Conservation (phyloP, 1,139 yeast genomes). For the Hemisphaericaspora xylanilytica region DNA sequence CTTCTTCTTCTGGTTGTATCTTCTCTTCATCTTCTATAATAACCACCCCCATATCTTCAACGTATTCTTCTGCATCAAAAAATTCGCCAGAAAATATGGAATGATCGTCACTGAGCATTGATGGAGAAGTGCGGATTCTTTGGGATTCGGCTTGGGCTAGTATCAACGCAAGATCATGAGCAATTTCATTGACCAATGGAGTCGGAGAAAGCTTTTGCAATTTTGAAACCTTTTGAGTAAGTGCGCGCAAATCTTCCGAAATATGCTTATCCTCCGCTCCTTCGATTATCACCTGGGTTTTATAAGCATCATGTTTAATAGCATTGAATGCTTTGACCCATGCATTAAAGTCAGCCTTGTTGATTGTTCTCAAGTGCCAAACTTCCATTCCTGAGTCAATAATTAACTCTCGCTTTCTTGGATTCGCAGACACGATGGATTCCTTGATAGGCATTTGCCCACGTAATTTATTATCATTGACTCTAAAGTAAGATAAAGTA, state of each 20-base stretch:
- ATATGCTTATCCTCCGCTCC: constrained; percentile 3
- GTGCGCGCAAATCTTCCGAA: constrained; percentile 14
- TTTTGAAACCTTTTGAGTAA: constrained; percentile 23
- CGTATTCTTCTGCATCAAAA: constrained; percentile 63
- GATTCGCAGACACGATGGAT: constrained; percentile 78
- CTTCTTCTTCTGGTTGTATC: constrained; percentile 14
- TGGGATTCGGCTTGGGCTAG: constrained; percentile 7
- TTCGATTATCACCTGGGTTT: constrained; percentile 12
- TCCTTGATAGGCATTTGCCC: constrained; percentile 90
- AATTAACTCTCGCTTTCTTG: constrained; percentile 64
- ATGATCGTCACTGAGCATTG: constrained; percentile 19
- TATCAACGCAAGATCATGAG: constrained; percentile 12
- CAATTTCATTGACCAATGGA: constrained; percentile 13
- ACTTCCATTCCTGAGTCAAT: constrained; percentile 95
- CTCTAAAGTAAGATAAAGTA: constrained; percentile 73
- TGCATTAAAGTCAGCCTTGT: constrained; percentile 61
- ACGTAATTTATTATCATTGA: constrained; percentile 68
- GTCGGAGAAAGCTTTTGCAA: constrained; percentile 18
- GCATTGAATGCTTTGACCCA: constrained; percentile 81
- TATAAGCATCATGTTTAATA: constrained; percentile 27
- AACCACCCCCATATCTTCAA: constrained; percentile 43
- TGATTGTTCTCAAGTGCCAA: constrained; percentile 80
- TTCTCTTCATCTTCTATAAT: constrained; percentile 22
- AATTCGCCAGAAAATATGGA: constrained; percentile 47
- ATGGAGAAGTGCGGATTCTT: constrained; percentile 1